Conservation (phyloP, 2,329 filamentous ascomycete species). For the Trematosphaeria pertusa region DNA sequence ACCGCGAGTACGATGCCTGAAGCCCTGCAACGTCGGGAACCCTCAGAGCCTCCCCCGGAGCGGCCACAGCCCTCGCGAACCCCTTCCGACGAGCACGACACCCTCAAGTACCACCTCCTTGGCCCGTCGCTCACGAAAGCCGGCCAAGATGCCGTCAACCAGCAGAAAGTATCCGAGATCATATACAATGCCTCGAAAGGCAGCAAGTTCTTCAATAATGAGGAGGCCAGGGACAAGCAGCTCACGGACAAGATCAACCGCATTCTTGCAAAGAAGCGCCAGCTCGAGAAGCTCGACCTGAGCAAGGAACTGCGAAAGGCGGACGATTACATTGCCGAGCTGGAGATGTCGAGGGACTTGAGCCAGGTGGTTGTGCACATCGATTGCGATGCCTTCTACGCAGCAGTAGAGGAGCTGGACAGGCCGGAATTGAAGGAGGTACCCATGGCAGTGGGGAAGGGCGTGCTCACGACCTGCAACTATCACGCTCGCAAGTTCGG, state of each 20-base stretch:
- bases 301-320: constrained; percentile 75
- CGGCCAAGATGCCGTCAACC: constrained; percentile 92
- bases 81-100: constrained; percentile 58
- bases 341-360: constrained; percentile 81
- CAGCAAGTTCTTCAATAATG: constrained; percentile 93
- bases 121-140: constrained; percentile 93
- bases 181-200: constrained; percentile 98
- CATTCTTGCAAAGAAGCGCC: constrained; percentile 76
- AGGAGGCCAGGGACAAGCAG: constrained; percentile 80
- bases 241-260: constrained; percentile 85
- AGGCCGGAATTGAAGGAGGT: constrained; percentile 83
- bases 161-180: constrained; percentile 91
- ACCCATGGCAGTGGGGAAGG: constrained; percentile 88
- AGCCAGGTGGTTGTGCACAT: constrained; percentile 88
- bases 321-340: constrained; percentile 79
- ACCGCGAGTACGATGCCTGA: not conserved
- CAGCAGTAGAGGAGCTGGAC: constrained; percentile 80
- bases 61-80: constrained; percentile 26
- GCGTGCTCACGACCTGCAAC: constrained; percentile 77
- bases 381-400: constrained; percentile 98
- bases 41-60: not conserved
- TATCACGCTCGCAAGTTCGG: constrained; percentile 91
- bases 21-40: not conserved
- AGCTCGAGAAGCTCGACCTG: constrained; percentile 78
- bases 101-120: constrained; percentile 86